Evolutionary conservation across 225 moss, liverwort and hornwort species (phyloP), one percentile per base, ranked within the genome.

Genomic region (Asterella californica): DNA sequence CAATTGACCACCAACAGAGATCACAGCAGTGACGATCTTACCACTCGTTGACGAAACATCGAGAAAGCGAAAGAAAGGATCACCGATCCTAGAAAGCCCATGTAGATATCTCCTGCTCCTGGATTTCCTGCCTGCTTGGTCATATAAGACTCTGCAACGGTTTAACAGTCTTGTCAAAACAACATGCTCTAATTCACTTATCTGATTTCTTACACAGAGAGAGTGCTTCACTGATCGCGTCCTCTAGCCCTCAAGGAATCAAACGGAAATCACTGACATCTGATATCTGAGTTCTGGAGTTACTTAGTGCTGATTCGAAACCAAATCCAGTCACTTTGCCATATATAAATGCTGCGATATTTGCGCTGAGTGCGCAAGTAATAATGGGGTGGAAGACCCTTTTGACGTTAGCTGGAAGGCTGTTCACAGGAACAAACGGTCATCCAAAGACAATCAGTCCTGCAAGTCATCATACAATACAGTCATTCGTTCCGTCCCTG

Each of bases 11-110:
- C 19, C 50, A 29, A 74, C 15, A 48, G 38, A 59, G 36, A 27
- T 0, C 8, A 45, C 4, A 22, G 25, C 6, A n/a, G 21, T 60
- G 42, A 14, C 37, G 34, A 29, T 70, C 86, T 72, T 65, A 99
- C 99, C 92, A 95, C 92, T 83, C 99, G 88, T 87, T 99, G 99
- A 38, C 88, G 87, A 83, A 89, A 99, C 99, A 99, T 95, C 5
- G 99, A 99, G 78, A 99, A 99, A 29, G 99, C 99, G 79, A 99
- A 99, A 10, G 99, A 99, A 34, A 99, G 79, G 80, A 99, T 99
- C 42, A 99, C 95, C 24, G 99, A 90, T 81, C 99, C 99, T 73
- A 99, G 78, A 77, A 99, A 88, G 48, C 91, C 94, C 95, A 99
- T 99, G 80, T 92, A 88, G 81, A 95, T 55, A 77, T 99, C 99